Evolutionary conservation across 257 asterid species (phyloP).

Genomic region (Solanum rostratum): DNA sequence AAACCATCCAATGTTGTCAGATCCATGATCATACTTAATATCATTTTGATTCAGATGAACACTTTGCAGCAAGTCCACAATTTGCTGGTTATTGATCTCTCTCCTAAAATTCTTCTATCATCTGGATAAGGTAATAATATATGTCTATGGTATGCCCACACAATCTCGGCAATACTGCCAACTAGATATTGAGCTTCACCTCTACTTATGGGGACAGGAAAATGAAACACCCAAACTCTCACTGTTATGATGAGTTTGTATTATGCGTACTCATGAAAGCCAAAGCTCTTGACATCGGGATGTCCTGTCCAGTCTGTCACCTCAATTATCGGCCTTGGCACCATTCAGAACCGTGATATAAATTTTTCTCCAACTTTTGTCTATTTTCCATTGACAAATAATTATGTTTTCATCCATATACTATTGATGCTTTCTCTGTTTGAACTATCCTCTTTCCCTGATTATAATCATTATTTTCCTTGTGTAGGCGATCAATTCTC

Average conservation of each 20-base stretch:
- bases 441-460: neutral
- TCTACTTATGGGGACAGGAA: neutral
- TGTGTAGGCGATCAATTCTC: constrained; percentile 50
- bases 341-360: neutral
- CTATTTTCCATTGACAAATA: neutral
- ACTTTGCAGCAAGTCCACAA: neutral
- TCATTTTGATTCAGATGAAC: neutral
- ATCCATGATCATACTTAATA: neutral
- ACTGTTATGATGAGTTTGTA: neutral
- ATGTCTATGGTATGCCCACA: neutral
- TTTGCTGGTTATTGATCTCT: neutral
- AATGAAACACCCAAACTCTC: neutral
- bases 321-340: neutral
- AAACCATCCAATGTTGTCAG: neutral
- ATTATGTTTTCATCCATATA: neutral
- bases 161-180: neutral
- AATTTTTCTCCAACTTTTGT: neutral
- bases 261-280: neutral
- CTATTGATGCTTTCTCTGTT: neutral
- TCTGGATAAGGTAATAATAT: neutral
- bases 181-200: neutral
- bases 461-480: neutral
- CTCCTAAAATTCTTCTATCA: neutral
- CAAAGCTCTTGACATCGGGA: neutral
- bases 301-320: neutral